A percentile compares a stretch with the other conserved stretches of the same genome.
These are phyloP conservation scores for Phytophthora podocarpi DNA, from an alignment of 352 stramenopile genomes.

Conservation along the genomic window DNA sequence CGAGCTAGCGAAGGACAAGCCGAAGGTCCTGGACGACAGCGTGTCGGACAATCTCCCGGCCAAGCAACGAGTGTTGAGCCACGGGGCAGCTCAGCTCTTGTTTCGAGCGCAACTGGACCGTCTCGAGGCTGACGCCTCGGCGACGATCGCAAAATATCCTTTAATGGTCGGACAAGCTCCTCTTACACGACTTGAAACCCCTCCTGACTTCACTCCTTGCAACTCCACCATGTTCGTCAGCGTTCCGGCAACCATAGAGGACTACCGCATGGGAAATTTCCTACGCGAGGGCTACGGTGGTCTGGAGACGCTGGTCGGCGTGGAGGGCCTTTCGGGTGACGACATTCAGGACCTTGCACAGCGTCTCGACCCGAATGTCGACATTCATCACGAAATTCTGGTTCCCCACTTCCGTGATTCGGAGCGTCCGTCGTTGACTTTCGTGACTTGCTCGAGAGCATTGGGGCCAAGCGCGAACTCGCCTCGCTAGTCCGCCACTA, in stretches of 20 bases:
- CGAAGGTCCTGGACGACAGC: no score
- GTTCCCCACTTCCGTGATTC: not conserved
- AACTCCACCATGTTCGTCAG: not conserved
- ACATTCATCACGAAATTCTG: not conserved
- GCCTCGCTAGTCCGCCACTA: not conserved
- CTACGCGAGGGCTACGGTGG: not conserved
- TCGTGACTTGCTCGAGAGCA: not conserved
- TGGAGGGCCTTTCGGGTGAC: not conserved
- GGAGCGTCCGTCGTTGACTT: not conserved
- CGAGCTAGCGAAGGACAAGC: no score
- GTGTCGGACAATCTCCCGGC: no score
- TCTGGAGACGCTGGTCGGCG: not conserved
- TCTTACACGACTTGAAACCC: no score
- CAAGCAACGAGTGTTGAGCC: no score
- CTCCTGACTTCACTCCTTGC: no score
- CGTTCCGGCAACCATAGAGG: not conserved
- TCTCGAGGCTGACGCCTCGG: no score
- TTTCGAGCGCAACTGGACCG: no score
- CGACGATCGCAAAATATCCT: no score
- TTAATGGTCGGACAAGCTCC: no score
- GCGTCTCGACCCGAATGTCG: not conserved
- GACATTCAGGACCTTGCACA: not conserved
- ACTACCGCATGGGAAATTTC: not conserved
- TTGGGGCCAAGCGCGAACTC: not conserved
- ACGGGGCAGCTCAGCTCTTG: no score